Evolutionary conservation across 2,329 filamentous ascomycete genomes (phyloP).

Genomic region (Mycosphaerella arachidis): DNA sequence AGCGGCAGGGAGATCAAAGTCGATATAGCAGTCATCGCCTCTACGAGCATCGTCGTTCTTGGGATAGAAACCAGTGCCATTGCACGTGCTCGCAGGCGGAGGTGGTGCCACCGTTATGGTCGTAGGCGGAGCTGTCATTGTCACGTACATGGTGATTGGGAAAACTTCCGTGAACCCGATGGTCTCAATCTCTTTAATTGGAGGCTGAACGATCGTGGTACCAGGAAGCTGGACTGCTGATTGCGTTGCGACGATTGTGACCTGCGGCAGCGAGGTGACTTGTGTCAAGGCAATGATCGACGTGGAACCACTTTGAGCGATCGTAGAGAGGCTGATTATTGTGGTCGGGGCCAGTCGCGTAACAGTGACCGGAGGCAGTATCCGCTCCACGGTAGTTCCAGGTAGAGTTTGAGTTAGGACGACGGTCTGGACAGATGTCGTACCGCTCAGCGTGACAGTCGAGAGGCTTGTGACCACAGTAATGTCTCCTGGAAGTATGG

Average conservation of each 20-base stretch:
- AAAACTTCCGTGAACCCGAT: not conserved
- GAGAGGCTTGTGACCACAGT: not conserved
- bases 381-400: not conserved
- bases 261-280: not conserved
- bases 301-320: not conserved
- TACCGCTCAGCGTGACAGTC: not conserved
- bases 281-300: not conserved
- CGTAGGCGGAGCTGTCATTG: not conserved
- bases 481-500: not conserved
- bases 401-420: not conserved
- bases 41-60: constrained; percentile 9
- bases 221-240: not conserved
- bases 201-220: not conserved
- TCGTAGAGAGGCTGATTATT: not conserved
- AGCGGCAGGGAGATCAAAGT: constrained; percentile 16
- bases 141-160: not conserved
- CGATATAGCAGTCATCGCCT: constrained; percentile 15
- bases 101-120: constrained; percentile 1
- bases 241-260: not conserved
- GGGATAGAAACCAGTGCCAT: not conserved
- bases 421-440: not conserved
- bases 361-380: too few relatives aligned
- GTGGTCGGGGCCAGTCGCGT: not conserved
- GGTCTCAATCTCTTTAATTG: not conserved
- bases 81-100: constrained; percentile 3